Evolutionary conservation across 2,329 filamentous ascomycete genomes (phyloP), one percentile per base, ranked within the genome.

Genomic region (Ascochyta fabae): DNA sequence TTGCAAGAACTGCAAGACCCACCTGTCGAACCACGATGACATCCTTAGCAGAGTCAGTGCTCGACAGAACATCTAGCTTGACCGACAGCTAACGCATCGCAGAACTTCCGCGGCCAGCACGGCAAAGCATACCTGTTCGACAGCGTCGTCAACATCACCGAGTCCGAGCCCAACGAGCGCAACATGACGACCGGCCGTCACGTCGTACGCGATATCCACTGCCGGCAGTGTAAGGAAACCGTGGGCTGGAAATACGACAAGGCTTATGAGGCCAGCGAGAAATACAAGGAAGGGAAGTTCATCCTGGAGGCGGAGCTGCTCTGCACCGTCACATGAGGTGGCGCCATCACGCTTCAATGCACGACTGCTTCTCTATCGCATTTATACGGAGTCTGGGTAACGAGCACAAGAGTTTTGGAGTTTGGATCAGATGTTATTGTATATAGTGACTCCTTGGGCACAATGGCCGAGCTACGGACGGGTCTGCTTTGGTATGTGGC

Each of bases 211-310:
- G 95, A 99, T 75, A 97, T 99, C 69, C 83, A 83, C 55, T 99
- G 95, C 80, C 85, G 89, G 55, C 91, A 96, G 77, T 99, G 95
- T 84, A 90, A 89, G 73, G 90, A 93, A 76, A 90, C 89, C 27
- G 95, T 99, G 48, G 95, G 95, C 33, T 99, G 95, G 95, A 98
- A 96, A 77, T 99, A 99, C 75, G 95, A 99, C 78, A 96, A 96
- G 80, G 95, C 95, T 1, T 98, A 90, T 75, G 95, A 99, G 80
- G 78, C 81, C 31, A 88, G 84, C 62, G 94, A 99, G 84, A 96
- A 96, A 79, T 99, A 99, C 80, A 99, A 99, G 81, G 95, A 99
- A 82, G 93, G 92, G 52, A 99, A 98, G 80, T 98, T 90, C 75
- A 99, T 99, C 57, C 83, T 99, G 53, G 94, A 98, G 81, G 91